Percentiles rank a stretch among this genome's conserved stretches.
phyloP scores from a whole-genome alignment of 768 basidiomycete genomes.

The Lentinula raphanica region DNA sequence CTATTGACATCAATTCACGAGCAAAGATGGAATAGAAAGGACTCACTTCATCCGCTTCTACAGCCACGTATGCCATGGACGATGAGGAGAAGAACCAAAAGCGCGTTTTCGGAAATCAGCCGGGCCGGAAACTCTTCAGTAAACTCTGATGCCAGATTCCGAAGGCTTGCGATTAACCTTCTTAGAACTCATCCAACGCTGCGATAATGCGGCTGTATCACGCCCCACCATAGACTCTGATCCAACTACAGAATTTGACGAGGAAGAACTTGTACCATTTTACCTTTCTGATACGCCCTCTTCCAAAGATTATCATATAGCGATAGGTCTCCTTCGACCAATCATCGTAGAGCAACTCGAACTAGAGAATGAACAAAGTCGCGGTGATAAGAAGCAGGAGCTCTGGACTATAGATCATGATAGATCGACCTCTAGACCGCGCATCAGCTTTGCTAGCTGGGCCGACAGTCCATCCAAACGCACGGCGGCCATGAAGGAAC shows the following conservation, averaged over 20 bases:
- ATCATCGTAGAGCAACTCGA: slow-evolving; percentile 49
- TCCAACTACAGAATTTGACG: slow-evolving; percentile 18
- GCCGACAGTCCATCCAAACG: slow-evolving; percentile 52
- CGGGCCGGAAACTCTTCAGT: not conserved
- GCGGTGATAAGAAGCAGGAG: slow-evolving; percentile 22
- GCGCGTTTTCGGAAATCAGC: not conserved
- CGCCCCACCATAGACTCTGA: slow-evolving; percentile 24
- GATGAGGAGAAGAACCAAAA: slow-evolving; percentile 9
- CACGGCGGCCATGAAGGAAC: slow-evolving; percentile 53
- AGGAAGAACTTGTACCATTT: slow-evolving; percentile 50
- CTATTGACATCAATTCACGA: slow-evolving; percentile 21
- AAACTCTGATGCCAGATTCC: not conserved
- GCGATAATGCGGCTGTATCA: slow-evolving; percentile 62
- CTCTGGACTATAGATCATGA: slow-evolving; percentile 33
- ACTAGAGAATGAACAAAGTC: slow-evolving; percentile 40
- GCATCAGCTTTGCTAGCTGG: slow-evolving; percentile 46
- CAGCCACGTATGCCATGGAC: slow-evolving; percentile 28
- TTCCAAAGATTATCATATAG: slow-evolving; percentile 32
- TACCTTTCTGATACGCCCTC: slow-evolving; percentile 42
- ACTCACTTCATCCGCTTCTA: slow-evolving; percentile 8
- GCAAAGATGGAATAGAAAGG: not conserved
- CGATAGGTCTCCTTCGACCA: slow-evolving; percentile 59
- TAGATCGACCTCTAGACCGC: not conserved
- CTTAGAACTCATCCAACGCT: slow-evolving; percentile 59
- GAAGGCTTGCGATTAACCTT: slow-evolving; percentile 34